Evolutionary conservation across 768 basidiomycete species (phyloP).

Genomic region (Cubamyces sp.): DNA sequence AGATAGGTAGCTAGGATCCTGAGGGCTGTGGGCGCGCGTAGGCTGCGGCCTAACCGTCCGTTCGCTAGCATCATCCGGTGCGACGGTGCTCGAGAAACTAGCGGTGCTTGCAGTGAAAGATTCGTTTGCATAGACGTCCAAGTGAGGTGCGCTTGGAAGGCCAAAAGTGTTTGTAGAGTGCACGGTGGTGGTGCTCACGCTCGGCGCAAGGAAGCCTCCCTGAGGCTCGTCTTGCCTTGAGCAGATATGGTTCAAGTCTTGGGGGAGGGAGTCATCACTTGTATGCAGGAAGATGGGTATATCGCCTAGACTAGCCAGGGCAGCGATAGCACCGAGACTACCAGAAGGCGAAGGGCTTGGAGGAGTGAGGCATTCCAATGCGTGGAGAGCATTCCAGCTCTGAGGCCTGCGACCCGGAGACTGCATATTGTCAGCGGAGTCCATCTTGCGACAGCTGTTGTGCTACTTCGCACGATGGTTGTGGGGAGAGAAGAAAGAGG

Average conservation of each 20-base stretch:
- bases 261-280: constrained; percentile 8
- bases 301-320: constrained; percentile 31
- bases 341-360: constrained; percentile 31
- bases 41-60: neutral
- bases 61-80: constrained; percentile 11
- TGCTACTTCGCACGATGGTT: constrained; percentile 3
- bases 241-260: neutral
- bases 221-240: neutral
- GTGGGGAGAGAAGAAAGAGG: neutral
- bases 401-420: constrained; percentile 12
- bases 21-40: neutral
- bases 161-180: constrained; percentile 31
- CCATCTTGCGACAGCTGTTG: constrained; percentile 11
- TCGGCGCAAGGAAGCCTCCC: constrained; percentile 12
- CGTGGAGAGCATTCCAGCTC: constrained; percentile 31
- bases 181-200: constrained; percentile 25
- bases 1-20: neutral
- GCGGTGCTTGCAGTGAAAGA: no score
- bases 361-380: constrained; percentile 28
- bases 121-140: neutral
- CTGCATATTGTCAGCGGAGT: neutral
- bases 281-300: constrained; percentile 34
- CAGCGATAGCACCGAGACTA: constrained; percentile 25
- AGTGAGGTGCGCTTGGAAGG: neutral
- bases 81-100: no score